Evolutionary conservation across 1,284 basidiomycete genomes (phyloP), one percentile per base, ranked within the genome.

Genomic region (Pholiota adiposa): DNA sequence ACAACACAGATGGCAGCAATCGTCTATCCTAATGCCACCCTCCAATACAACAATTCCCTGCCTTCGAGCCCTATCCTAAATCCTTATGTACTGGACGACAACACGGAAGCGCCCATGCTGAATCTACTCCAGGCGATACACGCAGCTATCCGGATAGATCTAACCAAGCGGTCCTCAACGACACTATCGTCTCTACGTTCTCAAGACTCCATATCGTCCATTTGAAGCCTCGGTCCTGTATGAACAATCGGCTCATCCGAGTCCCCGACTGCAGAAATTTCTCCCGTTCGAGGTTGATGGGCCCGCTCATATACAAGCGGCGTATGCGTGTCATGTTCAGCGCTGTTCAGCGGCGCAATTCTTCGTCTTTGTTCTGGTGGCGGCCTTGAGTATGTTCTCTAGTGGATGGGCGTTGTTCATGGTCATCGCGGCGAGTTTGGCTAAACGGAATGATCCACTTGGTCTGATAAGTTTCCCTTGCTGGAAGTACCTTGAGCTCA

Each of bases 301-400:
- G n/a, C 66, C 67, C 1, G 67, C 70, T 21, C 54, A 43, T 23
- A 46, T 69, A 23, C 67, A 68, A 51, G 66, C 69, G 2, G 65
- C 65, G 16, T 72, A 69, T 50, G 59, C 66, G 4, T 72, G 69
- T 57, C 63, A 62, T 14, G 64, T 71, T 54, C 65, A 69, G 49
- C 64, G 48, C 18, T 60, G 44, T 5, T 36, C 60, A 2, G 23
- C 58, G 11, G 66, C 64, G 9, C 56, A 58, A 31, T 51, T 64
- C 19, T 59, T 71, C 19, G 62, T 69, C 33, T 62, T 69, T 2
- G 67, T 72, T 1, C 53, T 72, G 7, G 68, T 71, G 6, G 70
- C 70, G 9, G 70, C 69, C n/a, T 52, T 69, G 43, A 70, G 67
- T 54, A 72, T 72, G 69, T 71, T 70, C 55, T 59, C 65, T 14